phyloP scores from a whole-genome alignment of 352 stramenopile genomes.

The Phytophthora vignae region DNA sequence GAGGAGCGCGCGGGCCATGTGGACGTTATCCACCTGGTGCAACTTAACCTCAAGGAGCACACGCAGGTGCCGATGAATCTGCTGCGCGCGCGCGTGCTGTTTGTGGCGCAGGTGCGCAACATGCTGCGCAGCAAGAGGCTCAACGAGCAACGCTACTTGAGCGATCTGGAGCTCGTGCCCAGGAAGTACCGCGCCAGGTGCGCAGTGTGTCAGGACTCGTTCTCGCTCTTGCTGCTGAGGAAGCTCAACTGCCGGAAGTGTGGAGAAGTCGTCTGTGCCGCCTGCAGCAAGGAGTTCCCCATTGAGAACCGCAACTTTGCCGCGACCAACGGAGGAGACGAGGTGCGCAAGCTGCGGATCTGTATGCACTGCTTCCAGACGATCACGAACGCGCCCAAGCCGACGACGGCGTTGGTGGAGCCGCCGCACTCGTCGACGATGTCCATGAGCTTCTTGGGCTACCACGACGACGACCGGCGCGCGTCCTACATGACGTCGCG shows the following conservation, averaged over 20 bases:
- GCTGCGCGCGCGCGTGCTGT: conserved; percentile 53
- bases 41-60: conserved; percentile 85
- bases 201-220: conserved; percentile 83
- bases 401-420: conserved; percentile 56
- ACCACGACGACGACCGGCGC: conserved; percentile 68
- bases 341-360: conserved; percentile 82
- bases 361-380: conserved; percentile 88
- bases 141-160: conserved; percentile 85
- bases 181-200: conserved; percentile 83
- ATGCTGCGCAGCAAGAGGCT: conserved; percentile 78
- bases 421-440: conserved; percentile 60
- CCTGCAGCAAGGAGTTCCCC: conserved; percentile 83
- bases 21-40: conserved; percentile 85
- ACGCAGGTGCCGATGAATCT: conserved; percentile 55
- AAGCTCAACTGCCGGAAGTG: conserved; percentile 91
- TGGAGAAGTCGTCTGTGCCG: conserved; percentile 87
- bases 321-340: conserved; percentile 39
- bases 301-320: conserved; percentile 70
- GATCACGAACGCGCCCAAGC: conserved; percentile 75
- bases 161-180: conserved; percentile 82
- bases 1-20: conserved; percentile 79
- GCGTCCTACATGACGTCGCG: conserved; percentile 69
- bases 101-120: conserved; percentile 60
- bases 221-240: conserved; percentile 80
- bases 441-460: conserved; percentile 70